Evolutionary conservation across 345 rosid species (phyloP).

Genomic region (Eucalyptus erythrocorys): DNA sequence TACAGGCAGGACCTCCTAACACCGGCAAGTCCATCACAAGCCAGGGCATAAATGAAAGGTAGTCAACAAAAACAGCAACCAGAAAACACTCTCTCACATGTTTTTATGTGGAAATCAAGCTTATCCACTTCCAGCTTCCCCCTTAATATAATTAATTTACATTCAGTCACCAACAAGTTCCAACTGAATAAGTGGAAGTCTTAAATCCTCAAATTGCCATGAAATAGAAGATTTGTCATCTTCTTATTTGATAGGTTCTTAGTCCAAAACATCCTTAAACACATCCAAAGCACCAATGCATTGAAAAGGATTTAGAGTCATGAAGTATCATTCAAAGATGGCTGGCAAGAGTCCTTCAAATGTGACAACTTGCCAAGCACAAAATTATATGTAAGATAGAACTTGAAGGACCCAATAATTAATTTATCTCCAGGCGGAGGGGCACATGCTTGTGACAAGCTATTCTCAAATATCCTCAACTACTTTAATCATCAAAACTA

Average conservation of each 20-base stretch:
- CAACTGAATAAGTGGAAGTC: not conserved
- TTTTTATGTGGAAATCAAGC: not conserved
- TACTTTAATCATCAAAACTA: not conserved
- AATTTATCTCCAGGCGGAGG: not conserved
- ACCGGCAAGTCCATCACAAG: not conserved
- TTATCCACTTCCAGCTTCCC: not conserved
- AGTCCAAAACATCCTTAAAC: not conserved
- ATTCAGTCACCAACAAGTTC: not conserved
- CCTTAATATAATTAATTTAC: not conserved
- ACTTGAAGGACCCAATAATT: not conserved
- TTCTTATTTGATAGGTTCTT: not conserved
- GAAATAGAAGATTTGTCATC: not conserved
- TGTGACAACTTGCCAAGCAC: not conserved
- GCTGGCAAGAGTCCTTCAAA: not conserved
- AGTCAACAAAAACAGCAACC: not conserved
- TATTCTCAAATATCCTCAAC: not conserved
- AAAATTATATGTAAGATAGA: not conserved
- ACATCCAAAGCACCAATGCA: not conserved
- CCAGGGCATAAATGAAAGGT: not conserved
- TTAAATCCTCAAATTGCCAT: not conserved
- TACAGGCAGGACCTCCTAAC: not conserved
- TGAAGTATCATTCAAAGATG: not conserved
- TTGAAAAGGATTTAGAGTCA: not conserved
- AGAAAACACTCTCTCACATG: not conserved
- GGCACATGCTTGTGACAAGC: not conserved